A percentile compares a stretch with the other conserved stretches of the same genome.
Evolutionary conservation across 805 yeast species (phyloP).

Genomic region (Candida ulmi): DNA sequence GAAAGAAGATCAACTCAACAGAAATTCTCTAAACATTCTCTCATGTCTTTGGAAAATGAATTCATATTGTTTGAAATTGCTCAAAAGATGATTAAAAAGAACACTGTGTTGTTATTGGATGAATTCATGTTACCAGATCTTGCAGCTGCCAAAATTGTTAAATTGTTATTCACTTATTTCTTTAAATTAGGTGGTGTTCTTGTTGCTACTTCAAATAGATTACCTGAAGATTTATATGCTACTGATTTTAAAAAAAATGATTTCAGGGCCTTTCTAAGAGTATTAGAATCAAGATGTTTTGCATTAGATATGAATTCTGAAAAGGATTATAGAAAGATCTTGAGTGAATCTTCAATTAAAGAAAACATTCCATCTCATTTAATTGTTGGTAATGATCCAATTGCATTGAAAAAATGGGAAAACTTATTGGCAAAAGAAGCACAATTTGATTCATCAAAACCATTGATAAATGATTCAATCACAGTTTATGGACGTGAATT

Average conservation of each 20-base stretch:
- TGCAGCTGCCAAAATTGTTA: constrained; percentile 65
- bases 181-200: constrained; percentile 71
- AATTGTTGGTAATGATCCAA: constrained; percentile 31
- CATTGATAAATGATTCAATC: constrained; percentile 22
- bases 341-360: constrained; percentile 10
- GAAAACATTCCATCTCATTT: constrained; percentile 22
- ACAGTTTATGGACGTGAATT: constrained; percentile 54
- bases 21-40: constrained; percentile 19
- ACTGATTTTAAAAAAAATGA: constrained; percentile 56
- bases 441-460: constrained; percentile 1
- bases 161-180: constrained; percentile 59
- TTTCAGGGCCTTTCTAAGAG: constrained; percentile 50
- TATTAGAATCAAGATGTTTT: constrained; percentile 54
- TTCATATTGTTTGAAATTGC: constrained; percentile 63
- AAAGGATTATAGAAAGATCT: constrained; percentile 46
- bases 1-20: constrained; percentile 35
- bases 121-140: constrained; percentile 77
- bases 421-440: constrained; percentile 1
- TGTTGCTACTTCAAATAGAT: constrained; percentile 67
- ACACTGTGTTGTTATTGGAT: constrained; percentile 58
- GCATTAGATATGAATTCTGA: constrained; percentile 56
- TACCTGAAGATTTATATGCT: constrained; percentile 68
- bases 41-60: constrained; percentile 48
- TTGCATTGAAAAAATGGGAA: not conserved
- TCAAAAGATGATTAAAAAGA: constrained; percentile 50